Evolutionary conservation across 192 early-diverging fungal genomes (phyloP).

Genomic region (Rhizoclosmatium globosum): DNA sequence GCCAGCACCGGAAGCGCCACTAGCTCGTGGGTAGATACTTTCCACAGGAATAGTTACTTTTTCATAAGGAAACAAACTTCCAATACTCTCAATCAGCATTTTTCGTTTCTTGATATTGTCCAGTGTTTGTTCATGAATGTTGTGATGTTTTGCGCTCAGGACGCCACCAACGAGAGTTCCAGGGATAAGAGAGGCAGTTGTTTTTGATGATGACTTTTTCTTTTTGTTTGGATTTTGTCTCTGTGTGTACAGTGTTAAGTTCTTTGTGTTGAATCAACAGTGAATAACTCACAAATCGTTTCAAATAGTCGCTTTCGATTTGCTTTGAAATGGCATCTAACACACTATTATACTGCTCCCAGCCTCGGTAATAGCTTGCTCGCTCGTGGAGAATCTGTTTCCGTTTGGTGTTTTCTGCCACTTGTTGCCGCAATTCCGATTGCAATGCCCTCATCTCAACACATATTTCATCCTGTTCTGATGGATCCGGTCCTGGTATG

Average conservation of each 20-base stretch:
- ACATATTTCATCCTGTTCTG: slow-evolving; percentile 60
- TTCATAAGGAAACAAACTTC: slow-evolving; percentile 46
- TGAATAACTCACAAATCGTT: slow-evolving; percentile 76
- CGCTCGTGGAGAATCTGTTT: slow-evolving; percentile 72
- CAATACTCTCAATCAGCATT: slow-evolving; percentile 48
- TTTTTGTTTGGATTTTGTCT: slow-evolving; percentile 37
- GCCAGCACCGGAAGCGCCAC: background rate
- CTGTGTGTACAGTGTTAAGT: slow-evolving; percentile 6
- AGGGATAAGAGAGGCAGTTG: slow-evolving; percentile 7
- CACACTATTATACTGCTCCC: slow-evolving; percentile 87
- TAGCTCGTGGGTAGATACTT: slow-evolving; percentile 36
- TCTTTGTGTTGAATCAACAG: background rate
- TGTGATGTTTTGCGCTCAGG: slow-evolving; percentile 13
- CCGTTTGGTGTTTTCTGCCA: slow-evolving; percentile 69
- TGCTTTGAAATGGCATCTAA: slow-evolving; percentile 89
- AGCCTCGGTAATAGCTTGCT: slow-evolving; percentile 77
- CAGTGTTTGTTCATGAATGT: slow-evolving; percentile 43
- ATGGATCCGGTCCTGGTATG: background rate
- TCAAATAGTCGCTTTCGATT: slow-evolving; percentile 86
- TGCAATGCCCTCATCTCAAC: slow-evolving; percentile 69
- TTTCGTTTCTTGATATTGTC: slow-evolving; percentile 46
- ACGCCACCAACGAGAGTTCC: background rate
- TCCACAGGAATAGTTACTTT: slow-evolving; percentile 42
- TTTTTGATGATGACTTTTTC: slow-evolving; percentile 28
- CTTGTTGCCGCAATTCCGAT: slow-evolving; percentile 75